Evolutionary conservation across 2,329 filamentous ascomycete genomes (phyloP).

Genomic region (Acephala macrosclerotiorum): DNA sequence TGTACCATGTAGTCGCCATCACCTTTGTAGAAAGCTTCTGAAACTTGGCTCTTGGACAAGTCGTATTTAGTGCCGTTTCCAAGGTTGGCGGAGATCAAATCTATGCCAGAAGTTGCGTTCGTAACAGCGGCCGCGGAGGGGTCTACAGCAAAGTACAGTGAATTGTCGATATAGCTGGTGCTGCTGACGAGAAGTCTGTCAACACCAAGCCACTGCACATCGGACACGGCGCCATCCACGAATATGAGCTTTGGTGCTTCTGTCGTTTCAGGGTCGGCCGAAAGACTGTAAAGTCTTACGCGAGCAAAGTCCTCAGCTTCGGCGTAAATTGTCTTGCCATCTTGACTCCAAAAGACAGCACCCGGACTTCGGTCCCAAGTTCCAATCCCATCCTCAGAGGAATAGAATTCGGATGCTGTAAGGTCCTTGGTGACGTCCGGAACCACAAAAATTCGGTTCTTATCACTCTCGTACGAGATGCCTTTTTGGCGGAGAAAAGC

Average conservation of each 20-base stretch:
- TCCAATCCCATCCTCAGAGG: slow-evolving; percentile 64
- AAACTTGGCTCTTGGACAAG: slow-evolving; percentile 33
- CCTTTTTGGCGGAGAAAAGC: slow-evolving; percentile 81
- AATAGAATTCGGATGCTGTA: slow-evolving; percentile 65
- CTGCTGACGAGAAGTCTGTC: slow-evolving; percentile 62
- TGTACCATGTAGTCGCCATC: slow-evolving; percentile 36
- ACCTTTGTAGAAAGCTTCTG: slow-evolving; percentile 37
- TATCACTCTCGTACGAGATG: slow-evolving; percentile 81
- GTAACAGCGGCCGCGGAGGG: slow-evolving; percentile 24
- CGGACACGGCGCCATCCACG: slow-evolving; percentile 24
- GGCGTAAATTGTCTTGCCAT: slow-evolving; percentile 70
- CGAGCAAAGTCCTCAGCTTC: slow-evolving; percentile 73
- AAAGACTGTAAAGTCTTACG: slow-evolving; percentile 65
- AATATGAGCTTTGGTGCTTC: slow-evolving; percentile 26
- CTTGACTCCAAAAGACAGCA: slow-evolving; percentile 60
- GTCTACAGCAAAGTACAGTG: slow-evolving; percentile 63
- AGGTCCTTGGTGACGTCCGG: slow-evolving; percentile 62
- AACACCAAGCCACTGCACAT: slow-evolving; percentile 37
- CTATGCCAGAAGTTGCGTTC: slow-evolving; percentile 33
- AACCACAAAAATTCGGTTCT: slow-evolving; percentile 69
- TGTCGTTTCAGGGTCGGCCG: slow-evolving; percentile 49
- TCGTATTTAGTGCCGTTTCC: slow-evolving; percentile 30
- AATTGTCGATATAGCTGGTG: slow-evolving; percentile 73
- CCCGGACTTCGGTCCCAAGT: slow-evolving; percentile 65
- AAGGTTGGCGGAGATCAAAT: slow-evolving; percentile 32